These are phyloP conservation scores for Pachyrhizus erosus DNA, from an alignment of 306 rosid species.

Conservation along the genomic window DNA sequence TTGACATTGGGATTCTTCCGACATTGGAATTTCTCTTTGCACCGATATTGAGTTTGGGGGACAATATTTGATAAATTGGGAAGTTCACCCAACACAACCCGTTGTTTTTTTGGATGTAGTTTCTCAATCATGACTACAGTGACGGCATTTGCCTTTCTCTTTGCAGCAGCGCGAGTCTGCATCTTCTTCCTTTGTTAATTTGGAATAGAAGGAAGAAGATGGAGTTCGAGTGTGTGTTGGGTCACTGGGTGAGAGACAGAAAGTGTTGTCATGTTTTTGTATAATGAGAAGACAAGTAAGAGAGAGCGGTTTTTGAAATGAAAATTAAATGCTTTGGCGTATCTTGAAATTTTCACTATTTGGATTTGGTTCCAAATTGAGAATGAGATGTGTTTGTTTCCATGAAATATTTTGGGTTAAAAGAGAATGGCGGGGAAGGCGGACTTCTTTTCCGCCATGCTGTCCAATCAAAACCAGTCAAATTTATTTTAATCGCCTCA, in stretches of 20 bases:
- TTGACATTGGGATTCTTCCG: slow-evolving; percentile 29
- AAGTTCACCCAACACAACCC: slow-evolving; percentile 70
- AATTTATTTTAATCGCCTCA: too few species aligned
- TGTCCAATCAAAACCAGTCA: too few species aligned
- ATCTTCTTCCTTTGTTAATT: not conserved
- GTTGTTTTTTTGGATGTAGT: slow-evolving; percentile 45
- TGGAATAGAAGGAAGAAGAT: not conserved
- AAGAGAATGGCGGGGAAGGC: not conserved
- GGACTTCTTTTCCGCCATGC: not conserved
- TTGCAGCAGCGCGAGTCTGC: not conserved
- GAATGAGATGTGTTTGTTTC: not conserved
- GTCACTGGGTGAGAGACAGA: not conserved
- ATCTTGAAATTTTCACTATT: not conserved
- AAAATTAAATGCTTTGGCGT: not conserved
- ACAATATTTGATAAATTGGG: slow-evolving; percentile 46
- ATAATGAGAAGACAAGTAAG: not conserved
- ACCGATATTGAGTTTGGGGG: not conserved
- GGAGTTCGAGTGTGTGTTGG: not conserved
- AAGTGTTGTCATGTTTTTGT: not conserved
- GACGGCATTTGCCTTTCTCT: slow-evolving; percentile 52
- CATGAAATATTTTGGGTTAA: not conserved
- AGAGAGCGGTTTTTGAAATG: not conserved
- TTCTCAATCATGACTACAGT: slow-evolving; percentile 3
- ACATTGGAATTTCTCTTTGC: slow-evolving; percentile 28
- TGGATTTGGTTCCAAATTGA: not conserved